Conservation (phyloP, 148 eudicot genomes). For the Pouteria glomerata region DNA sequence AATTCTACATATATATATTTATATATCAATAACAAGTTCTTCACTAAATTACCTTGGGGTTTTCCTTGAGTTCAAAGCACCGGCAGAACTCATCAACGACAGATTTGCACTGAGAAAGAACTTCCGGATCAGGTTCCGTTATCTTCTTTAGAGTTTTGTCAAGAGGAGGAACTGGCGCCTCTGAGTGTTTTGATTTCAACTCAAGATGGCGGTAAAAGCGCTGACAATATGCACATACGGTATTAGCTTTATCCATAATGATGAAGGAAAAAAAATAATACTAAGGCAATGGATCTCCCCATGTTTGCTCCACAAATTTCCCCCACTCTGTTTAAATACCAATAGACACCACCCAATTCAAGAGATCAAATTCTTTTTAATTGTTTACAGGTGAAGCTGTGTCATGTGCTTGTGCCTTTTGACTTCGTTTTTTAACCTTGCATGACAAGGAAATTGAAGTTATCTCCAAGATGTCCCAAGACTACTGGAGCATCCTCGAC, state of each 20-base stretch:
- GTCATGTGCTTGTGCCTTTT: not conserved
- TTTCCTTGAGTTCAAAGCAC: constrained; percentile 76
- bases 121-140: constrained; percentile 68
- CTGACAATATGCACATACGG: constrained; percentile 32
- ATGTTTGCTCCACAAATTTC: not conserved
- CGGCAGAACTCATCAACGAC: constrained; percentile 61
- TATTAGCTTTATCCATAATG: not conserved
- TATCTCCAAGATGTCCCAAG: not conserved
- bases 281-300: not conserved
- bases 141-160: constrained; percentile 80
- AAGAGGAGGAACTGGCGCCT: constrained; percentile 83
- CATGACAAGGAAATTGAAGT: not conserved
- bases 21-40: not conserved
- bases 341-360: not conserved
- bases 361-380: not conserved
- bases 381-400: not conserved
- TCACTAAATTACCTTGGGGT: constrained; percentile 49
- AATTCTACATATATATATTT: not conserved
- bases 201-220: constrained; percentile 77
- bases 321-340: not conserved
- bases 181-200: constrained; percentile 64
- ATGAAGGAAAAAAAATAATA: not conserved
- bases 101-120: constrained; percentile 50
- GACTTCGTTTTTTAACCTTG: not conserved
- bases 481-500: not conserved